phyloP scores from a whole-genome alignment of 331 rosid genomes.

The Quercus lobata region DNA sequence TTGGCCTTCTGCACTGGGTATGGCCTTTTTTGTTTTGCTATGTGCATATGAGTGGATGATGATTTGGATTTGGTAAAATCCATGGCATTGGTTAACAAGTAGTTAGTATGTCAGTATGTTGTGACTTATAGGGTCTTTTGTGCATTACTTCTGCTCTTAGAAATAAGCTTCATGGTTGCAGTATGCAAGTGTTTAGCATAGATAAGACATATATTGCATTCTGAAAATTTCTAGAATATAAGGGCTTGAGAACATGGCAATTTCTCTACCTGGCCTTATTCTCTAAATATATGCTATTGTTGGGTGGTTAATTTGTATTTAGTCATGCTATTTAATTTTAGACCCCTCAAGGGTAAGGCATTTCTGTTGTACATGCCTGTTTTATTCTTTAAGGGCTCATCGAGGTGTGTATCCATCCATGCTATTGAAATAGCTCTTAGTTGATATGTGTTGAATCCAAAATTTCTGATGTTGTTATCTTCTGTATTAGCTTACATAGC shows the following conservation, averaged over 20 bases:
- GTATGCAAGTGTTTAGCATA: background rate
- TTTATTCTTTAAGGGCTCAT: background rate
- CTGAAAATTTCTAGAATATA: background rate
- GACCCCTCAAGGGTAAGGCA: background rate
- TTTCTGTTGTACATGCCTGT: background rate
- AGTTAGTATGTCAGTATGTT: background rate
- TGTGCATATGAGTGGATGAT: no score
- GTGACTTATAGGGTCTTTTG: background rate
- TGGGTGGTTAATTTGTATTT: background rate
- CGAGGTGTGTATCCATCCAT: background rate
- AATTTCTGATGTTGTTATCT: background rate
- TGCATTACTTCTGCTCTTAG: background rate
- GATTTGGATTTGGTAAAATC: background rate
- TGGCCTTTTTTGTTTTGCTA: no score
- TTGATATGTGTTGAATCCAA: background rate
- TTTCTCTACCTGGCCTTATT: background rate
- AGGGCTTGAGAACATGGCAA: constrained; percentile 1
- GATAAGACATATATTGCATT: background rate
- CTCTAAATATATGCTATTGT: background rate
- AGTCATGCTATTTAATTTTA: background rate
- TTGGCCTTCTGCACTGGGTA: background rate
- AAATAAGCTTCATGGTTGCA: background rate
- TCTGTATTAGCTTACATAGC: constrained; percentile 6
- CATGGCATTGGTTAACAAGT: background rate
- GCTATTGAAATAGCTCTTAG: background rate